A percentile compares a stretch with the other conserved stretches of the same genome.
Conservation (phyloP, 805 yeast genomes). For the Saturnispora mendoncae region DNA sequence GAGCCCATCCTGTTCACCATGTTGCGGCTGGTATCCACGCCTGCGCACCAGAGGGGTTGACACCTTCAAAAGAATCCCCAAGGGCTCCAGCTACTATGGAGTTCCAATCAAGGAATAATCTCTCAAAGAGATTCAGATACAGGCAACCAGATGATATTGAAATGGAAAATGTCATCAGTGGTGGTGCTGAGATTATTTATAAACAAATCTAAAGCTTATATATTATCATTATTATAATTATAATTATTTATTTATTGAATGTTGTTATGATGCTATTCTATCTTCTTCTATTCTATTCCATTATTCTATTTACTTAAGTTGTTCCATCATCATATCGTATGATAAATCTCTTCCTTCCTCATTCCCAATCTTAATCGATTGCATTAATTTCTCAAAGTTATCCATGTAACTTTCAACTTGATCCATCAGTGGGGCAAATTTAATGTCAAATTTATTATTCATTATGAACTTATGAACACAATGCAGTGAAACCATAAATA, state of each 20-base stretch:
- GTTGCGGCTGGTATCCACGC: slow-evolving; percentile 26
- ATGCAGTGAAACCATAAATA: slow-evolving; percentile 22
- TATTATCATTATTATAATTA: not conserved
- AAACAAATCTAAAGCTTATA: slow-evolving; percentile 19
- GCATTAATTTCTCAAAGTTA: slow-evolving; percentile 24
- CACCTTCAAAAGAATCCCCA: slow-evolving; percentile 17
- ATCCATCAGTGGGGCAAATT: slow-evolving; percentile 16
- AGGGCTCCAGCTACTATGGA: slow-evolving; percentile 12
- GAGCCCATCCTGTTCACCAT: slow-evolving; percentile 42
- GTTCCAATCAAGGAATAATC: slow-evolving; percentile 47
- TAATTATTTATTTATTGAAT: too few relatives aligned
- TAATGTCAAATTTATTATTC: slow-evolving; percentile 19
- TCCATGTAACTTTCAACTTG: slow-evolving; percentile 23
- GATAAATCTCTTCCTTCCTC: slow-evolving; percentile 11
- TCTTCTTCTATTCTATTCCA: not conserved
- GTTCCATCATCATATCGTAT: slow-evolving; percentile 8
- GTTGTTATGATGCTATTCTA: not conserved
- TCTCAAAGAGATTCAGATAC: slow-evolving; percentile 72
- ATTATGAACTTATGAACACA: slow-evolving; percentile 23
- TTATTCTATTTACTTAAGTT: slow-evolving; percentile 7
- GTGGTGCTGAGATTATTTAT: slow-evolving; percentile 66
- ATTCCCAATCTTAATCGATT: slow-evolving; percentile 17
- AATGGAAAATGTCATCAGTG: slow-evolving; percentile 66
- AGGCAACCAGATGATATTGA: slow-evolving; percentile 54
- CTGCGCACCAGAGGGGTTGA: slow-evolving; percentile 30